Evolutionary conservation across 148 eudicot species (phyloP).

Genomic region (Cornus suecica): DNA sequence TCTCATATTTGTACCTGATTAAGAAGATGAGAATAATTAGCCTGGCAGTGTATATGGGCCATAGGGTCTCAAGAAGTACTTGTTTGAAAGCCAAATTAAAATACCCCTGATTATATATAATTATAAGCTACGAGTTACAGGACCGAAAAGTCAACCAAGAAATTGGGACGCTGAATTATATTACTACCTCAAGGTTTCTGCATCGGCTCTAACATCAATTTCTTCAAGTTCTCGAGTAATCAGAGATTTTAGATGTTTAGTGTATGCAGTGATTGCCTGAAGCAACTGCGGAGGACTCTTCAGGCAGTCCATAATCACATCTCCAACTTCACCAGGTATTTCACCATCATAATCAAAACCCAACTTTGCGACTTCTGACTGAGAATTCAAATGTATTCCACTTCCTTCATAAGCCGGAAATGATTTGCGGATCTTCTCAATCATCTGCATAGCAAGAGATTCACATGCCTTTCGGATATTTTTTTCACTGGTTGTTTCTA

Average conservation of each 20-base stretch:
- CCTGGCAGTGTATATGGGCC: background rate
- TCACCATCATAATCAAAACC: constrained; percentile 76
- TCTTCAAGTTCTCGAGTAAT: constrained; percentile 80
- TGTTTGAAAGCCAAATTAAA: background rate
- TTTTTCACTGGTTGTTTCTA: constrained; percentile 87
- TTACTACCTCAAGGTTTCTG: constrained; percentile 82
- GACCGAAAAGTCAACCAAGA: background rate
- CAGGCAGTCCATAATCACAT: constrained; percentile 63
- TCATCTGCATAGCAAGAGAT: constrained; percentile 62
- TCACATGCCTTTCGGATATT: constrained; percentile 87
- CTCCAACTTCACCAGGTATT: constrained; percentile 71
- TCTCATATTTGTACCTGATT: constrained; percentile 89
- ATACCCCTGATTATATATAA: background rate
- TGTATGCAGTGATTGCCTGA: constrained; percentile 76
- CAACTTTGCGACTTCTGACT: constrained; percentile 74
- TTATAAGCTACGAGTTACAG: background rate
- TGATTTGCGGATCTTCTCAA: constrained; percentile 68
- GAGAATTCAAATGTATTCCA: constrained; percentile 77
- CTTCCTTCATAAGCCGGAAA: constrained; percentile 98
- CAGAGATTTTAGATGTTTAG: constrained; percentile 65
- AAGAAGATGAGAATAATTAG: constrained; percentile 18
- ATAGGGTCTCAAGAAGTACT: background rate
- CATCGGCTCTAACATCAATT: constrained; percentile 96
- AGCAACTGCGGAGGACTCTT: constrained; percentile 85
- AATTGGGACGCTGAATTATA: background rate